Evolutionary conservation across 2,329 filamentous ascomycete species (phyloP).

Genomic region (Calonectria montana): DNA sequence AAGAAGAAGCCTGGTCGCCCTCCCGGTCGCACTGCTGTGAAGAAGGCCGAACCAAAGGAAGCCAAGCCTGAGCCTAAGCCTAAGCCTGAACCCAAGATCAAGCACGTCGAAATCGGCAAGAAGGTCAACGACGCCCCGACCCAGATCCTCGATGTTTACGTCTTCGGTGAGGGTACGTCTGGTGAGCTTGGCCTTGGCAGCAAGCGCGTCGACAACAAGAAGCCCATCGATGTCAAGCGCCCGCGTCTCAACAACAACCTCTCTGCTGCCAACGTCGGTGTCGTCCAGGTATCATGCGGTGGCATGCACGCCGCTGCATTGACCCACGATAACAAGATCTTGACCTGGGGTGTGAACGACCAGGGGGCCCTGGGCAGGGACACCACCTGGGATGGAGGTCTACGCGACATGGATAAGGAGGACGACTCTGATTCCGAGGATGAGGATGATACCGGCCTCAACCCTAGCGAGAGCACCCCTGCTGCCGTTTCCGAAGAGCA

Average conservation of each 20-base stretch:
- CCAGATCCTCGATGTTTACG: slow-evolving; percentile 76
- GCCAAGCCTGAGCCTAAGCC: no score
- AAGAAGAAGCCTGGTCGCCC: slow-evolving; percentile 26
- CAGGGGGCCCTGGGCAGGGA: slow-evolving; percentile 83
- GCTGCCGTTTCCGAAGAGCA: slow-evolving; percentile 66
- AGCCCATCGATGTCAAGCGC: slow-evolving; percentile 80
- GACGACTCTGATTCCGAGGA: slow-evolving; percentile 66
- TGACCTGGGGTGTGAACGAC: slow-evolving; percentile 91
- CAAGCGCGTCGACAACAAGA: slow-evolving; percentile 70
- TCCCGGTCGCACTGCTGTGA: neutral
- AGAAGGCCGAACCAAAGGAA: slow-evolving; percentile 22
- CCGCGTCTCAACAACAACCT: slow-evolving; percentile 82
- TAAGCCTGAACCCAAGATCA: slow-evolving; percentile 50
- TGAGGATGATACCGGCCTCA: slow-evolving; percentile 73
- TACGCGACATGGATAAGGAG: slow-evolving; percentile 66
- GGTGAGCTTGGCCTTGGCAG: slow-evolving; percentile 85
- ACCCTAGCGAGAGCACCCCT: slow-evolving; percentile 78
- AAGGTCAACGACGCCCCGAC: slow-evolving; percentile 76
- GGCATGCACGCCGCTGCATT: slow-evolving; percentile 85
- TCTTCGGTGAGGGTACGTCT: slow-evolving; percentile 83
- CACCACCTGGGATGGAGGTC: slow-evolving; percentile 74
- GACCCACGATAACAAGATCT: slow-evolving; percentile 82
- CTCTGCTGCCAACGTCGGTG: slow-evolving; percentile 70
- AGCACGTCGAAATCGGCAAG: slow-evolving; percentile 65
- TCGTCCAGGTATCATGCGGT: slow-evolving; percentile 81